These are phyloP conservation scores for Gossypium lobatum DNA, from an alignment of 441 rosid species.

Conservation along the genomic window DNA sequence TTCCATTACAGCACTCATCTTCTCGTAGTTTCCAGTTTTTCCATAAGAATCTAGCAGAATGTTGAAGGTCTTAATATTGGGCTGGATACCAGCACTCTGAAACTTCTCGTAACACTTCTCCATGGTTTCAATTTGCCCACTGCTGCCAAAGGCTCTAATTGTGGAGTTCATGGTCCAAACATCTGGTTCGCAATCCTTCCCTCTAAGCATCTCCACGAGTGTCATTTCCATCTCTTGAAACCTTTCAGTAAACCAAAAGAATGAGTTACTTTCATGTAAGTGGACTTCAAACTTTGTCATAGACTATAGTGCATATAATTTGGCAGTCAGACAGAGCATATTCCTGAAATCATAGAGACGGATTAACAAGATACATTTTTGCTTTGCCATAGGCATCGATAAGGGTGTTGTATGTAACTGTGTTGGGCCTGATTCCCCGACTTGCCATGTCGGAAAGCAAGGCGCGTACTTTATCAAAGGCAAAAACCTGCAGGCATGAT, in stretches of 20 bases:
- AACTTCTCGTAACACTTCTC: conserved; percentile 70
- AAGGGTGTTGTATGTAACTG: conserved; percentile 74
- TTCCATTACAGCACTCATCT: conserved; percentile 89
- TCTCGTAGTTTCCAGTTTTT: conserved; percentile 62
- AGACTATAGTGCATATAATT: neutral
- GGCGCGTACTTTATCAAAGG: conserved; percentile 46
- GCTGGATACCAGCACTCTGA: conserved; percentile 81
- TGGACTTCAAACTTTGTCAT: conserved; percentile 1
- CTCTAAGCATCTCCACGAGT: conserved; percentile 65
- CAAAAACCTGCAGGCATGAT: conserved; percentile 73
- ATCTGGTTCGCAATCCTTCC: conserved; percentile 66
- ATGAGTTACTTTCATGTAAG: conserved; percentile 20
- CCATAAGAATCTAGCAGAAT: conserved; percentile 81
- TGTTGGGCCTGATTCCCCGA: conserved; percentile 64
- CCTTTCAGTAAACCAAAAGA: conserved; percentile 39
- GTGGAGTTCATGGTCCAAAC: conserved; percentile 93
- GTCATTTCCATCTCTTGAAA: conserved; percentile 86
- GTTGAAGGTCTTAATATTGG: conserved; percentile 81
- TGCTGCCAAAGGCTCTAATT: conserved; percentile 81
- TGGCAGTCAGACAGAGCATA: conserved; percentile 18
- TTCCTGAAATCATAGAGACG: conserved; percentile 1
- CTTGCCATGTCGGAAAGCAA: conserved; percentile 70
- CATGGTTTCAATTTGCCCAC: conserved; percentile 57
- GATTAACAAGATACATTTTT: conserved; percentile 45
- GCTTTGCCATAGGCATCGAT: conserved; percentile 84